Base-by-base conservation (phyloP, 495 filamentous ascomycete species). In the Neurospora africana region DNA sequence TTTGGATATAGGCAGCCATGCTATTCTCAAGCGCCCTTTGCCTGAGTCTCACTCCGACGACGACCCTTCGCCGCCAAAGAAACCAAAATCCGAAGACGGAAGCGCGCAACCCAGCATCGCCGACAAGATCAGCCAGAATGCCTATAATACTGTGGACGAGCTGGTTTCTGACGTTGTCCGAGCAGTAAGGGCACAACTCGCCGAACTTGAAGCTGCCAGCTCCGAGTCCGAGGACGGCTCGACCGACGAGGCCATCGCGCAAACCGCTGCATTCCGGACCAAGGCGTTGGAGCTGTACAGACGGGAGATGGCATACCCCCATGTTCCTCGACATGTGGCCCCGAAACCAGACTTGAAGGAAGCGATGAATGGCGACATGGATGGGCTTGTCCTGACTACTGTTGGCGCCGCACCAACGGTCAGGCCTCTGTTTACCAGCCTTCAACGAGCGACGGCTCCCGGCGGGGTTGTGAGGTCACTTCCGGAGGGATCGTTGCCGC, bases 371-470 rank as follows among this genome's bases (percentile, higher is more conserved):
- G 53, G 27, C 13, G 75, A 68, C 47, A 74, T 69, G 68, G 86
- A 86, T 40, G 87, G 87, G 61, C 79, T 87, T 33, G 90, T 93
- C 2, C 81, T 97, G 73, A 93, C 91, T 0, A 82, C 95, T 2
- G 90, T 88, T 70, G 90, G 89, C 40, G 89, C 89, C 68, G 89
- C 89, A n/a, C 86, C 88, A 37, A 89, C 87, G 39, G 84, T 90
- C 17, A 91, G 89, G 75, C 92, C 95, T 70, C 84, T 97, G 19
- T 97, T 93, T 79, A 93, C 93, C 17, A 96, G 93, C 80, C 81
- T 94, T 35, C 84, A 86, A 69, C 82, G 83, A 21, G 81, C 84
- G n/a, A 79, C 83, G 61, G 77, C 81, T 35, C 76, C 82, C 19
- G 80, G 80, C 40, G 79, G 79, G 1, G 72, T 77, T 10, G 68